Conservation (phyloP, 208 protist genomes). For the Borovskyia barvae region DNA sequence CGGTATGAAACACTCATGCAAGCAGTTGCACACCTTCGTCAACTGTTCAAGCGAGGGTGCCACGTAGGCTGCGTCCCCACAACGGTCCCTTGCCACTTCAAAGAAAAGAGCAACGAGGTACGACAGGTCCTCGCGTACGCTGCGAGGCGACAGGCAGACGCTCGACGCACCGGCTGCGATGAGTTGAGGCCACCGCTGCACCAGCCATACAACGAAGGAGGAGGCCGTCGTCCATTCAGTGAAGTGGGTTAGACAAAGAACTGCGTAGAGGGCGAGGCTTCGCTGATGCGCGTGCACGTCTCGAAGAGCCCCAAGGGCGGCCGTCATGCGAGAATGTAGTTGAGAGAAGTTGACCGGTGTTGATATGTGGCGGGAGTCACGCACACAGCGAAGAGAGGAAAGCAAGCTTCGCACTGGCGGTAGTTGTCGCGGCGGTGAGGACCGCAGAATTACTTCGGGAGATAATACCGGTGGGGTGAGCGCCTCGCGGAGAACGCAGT, state of each 20-base stretch:
- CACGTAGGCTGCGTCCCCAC: background rate
- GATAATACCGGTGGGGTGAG: slow-evolving; percentile 25
- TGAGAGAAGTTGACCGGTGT: background rate
- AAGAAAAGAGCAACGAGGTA: slow-evolving; percentile 11
- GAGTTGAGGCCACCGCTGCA: slow-evolving; percentile 1
- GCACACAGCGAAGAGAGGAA: background rate
- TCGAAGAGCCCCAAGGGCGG: slow-evolving; percentile 1
- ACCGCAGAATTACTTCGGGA: slow-evolving; percentile 24
- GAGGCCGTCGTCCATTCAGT: slow-evolving; percentile 7
- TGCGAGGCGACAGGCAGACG: background rate
- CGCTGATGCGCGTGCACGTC: slow-evolving; percentile 5
- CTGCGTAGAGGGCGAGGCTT: slow-evolving; percentile 7
- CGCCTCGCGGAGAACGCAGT: slow-evolving; percentile 41
- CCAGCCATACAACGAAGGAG: slow-evolving; percentile 7
- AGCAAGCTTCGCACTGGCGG: background rate
- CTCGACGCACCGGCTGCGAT: background rate
- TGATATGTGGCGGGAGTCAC: background rate
- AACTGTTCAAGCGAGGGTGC: slow-evolving; percentile 9
- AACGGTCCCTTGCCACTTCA: background rate
- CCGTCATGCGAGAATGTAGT: background rate
- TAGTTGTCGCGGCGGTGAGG: slow-evolving; percentile 2
- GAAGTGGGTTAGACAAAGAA: slow-evolving; percentile 4
- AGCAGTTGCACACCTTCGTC: background rate
- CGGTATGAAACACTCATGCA: too few relatives aligned
- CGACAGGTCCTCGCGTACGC: slow-evolving; percentile 1